A percentile compares a stretch with the other conserved stretches of the same genome.
Conservation (phyloP, 345 rosid species). For the Microthlaspi erraticum region DNA sequence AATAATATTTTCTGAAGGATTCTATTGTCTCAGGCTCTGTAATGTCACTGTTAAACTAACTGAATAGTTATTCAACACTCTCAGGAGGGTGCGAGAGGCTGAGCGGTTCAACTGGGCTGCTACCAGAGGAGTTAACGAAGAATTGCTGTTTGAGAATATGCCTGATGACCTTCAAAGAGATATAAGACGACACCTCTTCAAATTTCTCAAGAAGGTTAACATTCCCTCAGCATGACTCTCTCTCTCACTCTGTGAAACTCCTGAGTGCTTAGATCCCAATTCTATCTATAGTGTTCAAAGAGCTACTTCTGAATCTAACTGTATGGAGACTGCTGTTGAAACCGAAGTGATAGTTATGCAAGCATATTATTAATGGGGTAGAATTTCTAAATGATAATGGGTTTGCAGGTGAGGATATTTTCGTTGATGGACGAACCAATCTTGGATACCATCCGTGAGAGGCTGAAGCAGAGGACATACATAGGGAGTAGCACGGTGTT, state of each 20-base stretch:
- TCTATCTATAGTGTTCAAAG: neutral
- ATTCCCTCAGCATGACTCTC: neutral
- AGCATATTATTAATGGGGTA: no score
- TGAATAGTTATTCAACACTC: slow-evolving; percentile 11
- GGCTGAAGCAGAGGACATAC: slow-evolving; percentile 72
- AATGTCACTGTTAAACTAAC: slow-evolving; percentile 7
- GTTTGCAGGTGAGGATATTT: slow-evolving; percentile 75
- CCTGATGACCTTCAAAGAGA: slow-evolving; percentile 93
- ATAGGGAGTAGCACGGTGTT: slow-evolving; percentile 65
- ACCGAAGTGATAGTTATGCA: no score
- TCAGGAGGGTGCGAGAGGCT: slow-evolving; percentile 79
- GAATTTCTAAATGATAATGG: slow-evolving; percentile 3
- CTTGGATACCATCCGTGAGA: slow-evolving; percentile 76
- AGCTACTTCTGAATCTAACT: slow-evolving; percentile 1
- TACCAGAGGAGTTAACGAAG: slow-evolving; percentile 89
- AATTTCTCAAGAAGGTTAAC: slow-evolving; percentile 73
- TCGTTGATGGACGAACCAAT: slow-evolving; percentile 70
- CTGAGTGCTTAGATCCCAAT: neutral
- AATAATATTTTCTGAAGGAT: neutral
- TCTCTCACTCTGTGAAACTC: slow-evolving; percentile 12
- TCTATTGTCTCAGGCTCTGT: slow-evolving; percentile 13
- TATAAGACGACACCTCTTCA: slow-evolving; percentile 87
- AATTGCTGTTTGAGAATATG: slow-evolving; percentile 65
- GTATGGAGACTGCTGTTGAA: neutral
- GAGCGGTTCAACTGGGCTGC: slow-evolving; percentile 91